Conservation (phyloP, 140 eudicot genomes). For the Erigeron philadelphicus region DNA sequence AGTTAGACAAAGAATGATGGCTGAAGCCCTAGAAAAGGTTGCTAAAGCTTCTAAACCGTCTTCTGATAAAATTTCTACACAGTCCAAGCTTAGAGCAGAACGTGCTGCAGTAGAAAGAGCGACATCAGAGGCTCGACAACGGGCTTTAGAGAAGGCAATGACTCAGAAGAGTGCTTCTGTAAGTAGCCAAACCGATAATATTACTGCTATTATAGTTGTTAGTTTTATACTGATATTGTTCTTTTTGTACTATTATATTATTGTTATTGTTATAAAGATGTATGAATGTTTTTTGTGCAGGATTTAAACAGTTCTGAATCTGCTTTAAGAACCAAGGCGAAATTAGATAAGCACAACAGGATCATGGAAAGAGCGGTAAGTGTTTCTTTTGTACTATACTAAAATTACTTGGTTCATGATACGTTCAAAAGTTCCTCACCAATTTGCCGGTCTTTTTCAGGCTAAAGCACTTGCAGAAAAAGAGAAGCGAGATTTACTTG, state of each 20-base stretch:
- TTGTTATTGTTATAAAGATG: neutral
- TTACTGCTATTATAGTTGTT: slow-evolving; percentile 29
- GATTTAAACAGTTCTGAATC: slow-evolving; percentile 60
- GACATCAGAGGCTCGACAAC: slow-evolving; percentile 93
- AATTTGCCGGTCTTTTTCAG: slow-evolving; percentile 42
- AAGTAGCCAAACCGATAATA: slow-evolving; percentile 30
- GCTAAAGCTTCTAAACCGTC: slow-evolving; percentile 47
- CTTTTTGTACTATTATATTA: neutral
- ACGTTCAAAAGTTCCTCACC: neutral
- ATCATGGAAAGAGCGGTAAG: slow-evolving; percentile 89
- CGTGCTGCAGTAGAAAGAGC: slow-evolving; percentile 99
- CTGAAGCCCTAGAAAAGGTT: slow-evolving; percentile 65
- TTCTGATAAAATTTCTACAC: slow-evolving; percentile 43
- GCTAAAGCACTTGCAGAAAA: slow-evolving; percentile 96
- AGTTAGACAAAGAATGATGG: slow-evolving; percentile 65
- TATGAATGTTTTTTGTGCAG: slow-evolving; percentile 30
- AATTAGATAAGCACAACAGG: slow-evolving; percentile 70
- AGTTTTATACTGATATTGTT: neutral
- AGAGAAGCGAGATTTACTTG: slow-evolving; percentile 82
- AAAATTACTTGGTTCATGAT: neutral
- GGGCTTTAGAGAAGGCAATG: slow-evolving; percentile 84
- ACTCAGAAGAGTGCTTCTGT: slow-evolving; percentile 48
- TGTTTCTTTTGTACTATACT: neutral
- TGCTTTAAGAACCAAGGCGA: slow-evolving; percentile 69
- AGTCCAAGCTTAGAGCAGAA: slow-evolving; percentile 73